These are phyloP conservation scores for Niveomyces coronatus DNA, from an alignment of 2,329 filamentous ascomycete genomes.

Conservation along the genomic window DNA sequence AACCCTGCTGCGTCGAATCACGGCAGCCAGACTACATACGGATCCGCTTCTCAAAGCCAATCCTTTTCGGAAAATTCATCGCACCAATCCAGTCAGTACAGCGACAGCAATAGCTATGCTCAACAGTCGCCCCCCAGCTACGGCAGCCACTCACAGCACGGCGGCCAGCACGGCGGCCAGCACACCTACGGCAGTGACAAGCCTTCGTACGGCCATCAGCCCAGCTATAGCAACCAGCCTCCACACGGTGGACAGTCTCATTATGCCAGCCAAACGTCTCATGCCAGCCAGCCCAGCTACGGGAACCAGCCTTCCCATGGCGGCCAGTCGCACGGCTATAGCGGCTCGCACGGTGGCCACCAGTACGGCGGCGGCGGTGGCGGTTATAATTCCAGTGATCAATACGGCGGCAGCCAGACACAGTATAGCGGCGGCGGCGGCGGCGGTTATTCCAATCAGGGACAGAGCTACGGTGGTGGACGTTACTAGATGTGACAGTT, in stretches of 20 bases:
- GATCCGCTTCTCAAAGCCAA: constrained; percentile 13
- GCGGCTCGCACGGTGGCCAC: constrained; percentile 1
- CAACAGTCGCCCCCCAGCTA: constrained; percentile 16
- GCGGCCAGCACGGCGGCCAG: constrained; percentile 18
- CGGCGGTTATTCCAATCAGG: constrained; percentile 5
- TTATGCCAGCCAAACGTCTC: not conserved
- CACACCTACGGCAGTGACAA: constrained; percentile 16
- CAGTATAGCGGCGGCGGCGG: constrained; percentile 5
- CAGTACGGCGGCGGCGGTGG: constrained; percentile 1
- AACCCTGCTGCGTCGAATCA: constrained; percentile 15
- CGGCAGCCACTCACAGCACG: constrained; percentile 12
- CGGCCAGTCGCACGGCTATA: not conserved
- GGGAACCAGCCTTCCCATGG: too few relatives aligned
- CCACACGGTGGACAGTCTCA: too few relatives aligned
- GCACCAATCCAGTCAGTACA: constrained; percentile 10
- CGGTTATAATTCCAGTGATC: constrained; percentile 4
- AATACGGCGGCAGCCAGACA: constrained; percentile 4
- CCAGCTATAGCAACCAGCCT: not conserved
- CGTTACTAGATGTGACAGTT: constrained; percentile 1
- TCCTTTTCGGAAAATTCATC: constrained; percentile 13
- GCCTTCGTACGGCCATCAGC: not conserved
- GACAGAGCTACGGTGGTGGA: constrained; percentile 4
- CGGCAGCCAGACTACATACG: constrained; percentile 7
- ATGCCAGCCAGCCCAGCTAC: constrained; percentile 1
- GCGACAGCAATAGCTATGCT: constrained; percentile 13